Conservation (phyloP, 2,329 filamentous ascomycete genomes). For the Penicillium sp. region DNA sequence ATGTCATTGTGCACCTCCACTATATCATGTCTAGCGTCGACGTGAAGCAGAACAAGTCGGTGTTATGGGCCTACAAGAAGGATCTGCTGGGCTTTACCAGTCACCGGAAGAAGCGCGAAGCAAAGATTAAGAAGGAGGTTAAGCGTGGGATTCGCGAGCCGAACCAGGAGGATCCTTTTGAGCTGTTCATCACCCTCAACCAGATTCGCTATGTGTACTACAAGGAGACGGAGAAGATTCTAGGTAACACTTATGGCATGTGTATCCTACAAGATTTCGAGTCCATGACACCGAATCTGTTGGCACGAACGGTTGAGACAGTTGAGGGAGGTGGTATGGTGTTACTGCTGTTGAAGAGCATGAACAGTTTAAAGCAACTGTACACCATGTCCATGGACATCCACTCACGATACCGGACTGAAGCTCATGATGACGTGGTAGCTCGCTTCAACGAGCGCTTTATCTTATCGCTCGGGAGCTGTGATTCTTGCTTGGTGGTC, state of each 20-base stretch:
- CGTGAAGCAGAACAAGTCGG: slow-evolving; percentile 90
- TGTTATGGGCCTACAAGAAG: slow-evolving; percentile 98
- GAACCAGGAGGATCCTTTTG: slow-evolving; percentile 91
- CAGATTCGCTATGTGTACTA: slow-evolving; percentile 99
- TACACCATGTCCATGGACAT: slow-evolving; percentile 98
- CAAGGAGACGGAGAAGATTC: slow-evolving; percentile 98
- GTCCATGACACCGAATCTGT: slow-evolving; percentile 90
- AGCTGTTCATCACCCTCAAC: slow-evolving; percentile 91
- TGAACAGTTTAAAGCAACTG: slow-evolving; percentile 94
- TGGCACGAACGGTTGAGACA: slow-evolving; percentile 92
- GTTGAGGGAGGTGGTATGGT: slow-evolving; percentile 94
- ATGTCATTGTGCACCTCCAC: slow-evolving; percentile 92
- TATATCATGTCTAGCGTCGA: slow-evolving; percentile 87
- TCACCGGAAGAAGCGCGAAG: slow-evolving; percentile 95
- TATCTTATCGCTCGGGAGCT: slow-evolving; percentile 89
- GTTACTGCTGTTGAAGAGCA: slow-evolving; percentile 83
- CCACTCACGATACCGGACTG: slow-evolving; percentile 90
- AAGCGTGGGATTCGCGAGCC: slow-evolving; percentile 88
- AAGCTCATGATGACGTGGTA: slow-evolving; percentile 90
- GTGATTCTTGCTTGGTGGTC: slow-evolving; percentile 87
- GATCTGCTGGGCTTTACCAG: slow-evolving; percentile 91
- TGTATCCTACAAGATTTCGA: slow-evolving; percentile 98
- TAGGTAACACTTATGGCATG: slow-evolving; percentile 98
- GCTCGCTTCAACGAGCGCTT: slow-evolving; percentile 98
- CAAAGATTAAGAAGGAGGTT: slow-evolving; percentile 97